Conservation (phyloP, 2,329 filamentous ascomycete genomes). For the Alternaria metachromatica region DNA sequence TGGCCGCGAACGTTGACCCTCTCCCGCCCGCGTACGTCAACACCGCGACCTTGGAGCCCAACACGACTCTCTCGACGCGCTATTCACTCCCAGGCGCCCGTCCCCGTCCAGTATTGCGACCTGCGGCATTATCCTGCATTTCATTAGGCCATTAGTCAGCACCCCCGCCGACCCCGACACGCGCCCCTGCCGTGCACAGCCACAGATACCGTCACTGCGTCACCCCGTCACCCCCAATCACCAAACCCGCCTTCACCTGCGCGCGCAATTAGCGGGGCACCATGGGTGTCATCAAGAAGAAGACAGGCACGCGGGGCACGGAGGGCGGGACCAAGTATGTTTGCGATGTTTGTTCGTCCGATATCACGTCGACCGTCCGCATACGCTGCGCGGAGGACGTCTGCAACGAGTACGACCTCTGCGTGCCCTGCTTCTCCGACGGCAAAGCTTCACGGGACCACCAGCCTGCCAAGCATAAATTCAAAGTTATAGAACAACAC, state of each 20-base stretch:
- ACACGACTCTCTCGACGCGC: neutral
- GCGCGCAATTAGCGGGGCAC: slow-evolving; percentile 26
- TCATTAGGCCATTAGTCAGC: slow-evolving; percentile 1
- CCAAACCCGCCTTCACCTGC: slow-evolving; percentile 7
- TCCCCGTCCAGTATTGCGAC: neutral
- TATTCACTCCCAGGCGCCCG: neutral
- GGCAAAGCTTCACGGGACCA: slow-evolving; percentile 83
- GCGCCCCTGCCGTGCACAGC: slow-evolving; percentile 31
- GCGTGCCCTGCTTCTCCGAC: slow-evolving; percentile 90
- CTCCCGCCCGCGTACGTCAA: slow-evolving; percentile 5
- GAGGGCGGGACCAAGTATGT: slow-evolving; percentile 86
- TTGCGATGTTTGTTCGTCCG: slow-evolving; percentile 94
- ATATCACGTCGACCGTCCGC: slow-evolving; percentile 96
- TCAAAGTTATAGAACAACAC: slow-evolving; percentile 95
- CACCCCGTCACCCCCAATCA: slow-evolving; percentile 8
- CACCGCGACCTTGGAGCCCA: slow-evolving; percentile 1
- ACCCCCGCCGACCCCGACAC: slow-evolving; percentile 7
- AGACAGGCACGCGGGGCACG: slow-evolving; percentile 82
- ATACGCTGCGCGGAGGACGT: slow-evolving; percentile 80
- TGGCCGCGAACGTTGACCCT: slow-evolving; percentile 17
- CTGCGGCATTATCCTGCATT: neutral
- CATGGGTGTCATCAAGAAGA: slow-evolving; percentile 97
- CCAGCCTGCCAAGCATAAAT: slow-evolving; percentile 84
- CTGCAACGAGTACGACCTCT: slow-evolving; percentile 95
- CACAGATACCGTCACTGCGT: slow-evolving; percentile 14